A percentile compares a stretch with the other conserved stretches of the same genome.
phyloP scores from a whole-genome alignment of 345 rosid genomes.

The Ailanthus altissimus region DNA sequence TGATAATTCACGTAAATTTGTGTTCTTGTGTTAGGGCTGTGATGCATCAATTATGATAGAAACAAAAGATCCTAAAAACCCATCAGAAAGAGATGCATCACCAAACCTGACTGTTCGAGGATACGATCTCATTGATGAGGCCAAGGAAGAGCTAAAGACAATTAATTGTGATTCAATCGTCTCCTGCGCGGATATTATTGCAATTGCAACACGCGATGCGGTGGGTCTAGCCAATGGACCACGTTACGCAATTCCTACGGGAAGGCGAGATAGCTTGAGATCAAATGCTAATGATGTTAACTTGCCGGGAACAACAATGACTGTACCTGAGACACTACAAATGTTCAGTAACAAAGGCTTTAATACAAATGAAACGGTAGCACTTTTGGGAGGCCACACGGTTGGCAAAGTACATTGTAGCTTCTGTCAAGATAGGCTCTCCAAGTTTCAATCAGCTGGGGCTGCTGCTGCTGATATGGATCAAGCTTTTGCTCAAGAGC shows the following conservation, averaged over 20 bases:
- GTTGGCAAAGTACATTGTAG: conserved; percentile 68
- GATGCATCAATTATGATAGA: conserved; percentile 80
- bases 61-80: conserved; percentile 30
- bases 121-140: conserved; percentile 54
- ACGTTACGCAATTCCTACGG: conserved; percentile 47
- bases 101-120: conserved; percentile 70
- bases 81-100: conserved; percentile 63
- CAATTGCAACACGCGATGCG: conserved; percentile 63
- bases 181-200: conserved; percentile 70
- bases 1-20: background rate
- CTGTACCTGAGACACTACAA: conserved; percentile 38
- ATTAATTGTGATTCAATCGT: conserved; percentile 50
- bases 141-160: conserved; percentile 51
- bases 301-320: conserved; percentile 54
- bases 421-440: conserved; percentile 51
- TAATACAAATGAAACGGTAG: conserved; percentile 54
- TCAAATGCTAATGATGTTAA: conserved; percentile 49
- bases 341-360: conserved; percentile 45
- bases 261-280: conserved; percentile 59
- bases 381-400: conserved; percentile 72
- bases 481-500: conserved; percentile 29
- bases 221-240: conserved; percentile 60
- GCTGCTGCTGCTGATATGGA: conserved; percentile 58
- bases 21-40: conserved; percentile 47
- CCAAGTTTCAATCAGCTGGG: conserved; percentile 30